phyloP scores from a whole-genome alignment of 441 rosid species.

The Gossypium davidsonii region DNA sequence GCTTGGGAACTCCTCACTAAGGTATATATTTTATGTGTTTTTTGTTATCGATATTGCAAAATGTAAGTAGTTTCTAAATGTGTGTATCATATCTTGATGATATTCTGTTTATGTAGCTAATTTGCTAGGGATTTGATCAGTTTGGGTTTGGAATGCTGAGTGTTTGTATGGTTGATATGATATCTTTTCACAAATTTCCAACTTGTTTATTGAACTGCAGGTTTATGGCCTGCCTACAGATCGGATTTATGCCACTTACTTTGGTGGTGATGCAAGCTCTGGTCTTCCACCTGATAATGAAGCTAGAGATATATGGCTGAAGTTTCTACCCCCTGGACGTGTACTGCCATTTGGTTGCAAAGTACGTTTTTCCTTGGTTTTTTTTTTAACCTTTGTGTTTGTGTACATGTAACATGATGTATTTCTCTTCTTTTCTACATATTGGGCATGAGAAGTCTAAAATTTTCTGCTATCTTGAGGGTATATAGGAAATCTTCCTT shows the following conservation, averaged over 20 bases:
- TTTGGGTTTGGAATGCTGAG: background rate
- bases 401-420: background rate
- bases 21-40: conserved; percentile 29
- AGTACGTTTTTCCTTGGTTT: conserved; percentile 31
- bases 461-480: background rate
- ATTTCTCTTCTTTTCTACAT: background rate
- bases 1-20: conserved; percentile 90
- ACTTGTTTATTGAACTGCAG: conserved; percentile 26
- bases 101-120: background rate
- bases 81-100: background rate
- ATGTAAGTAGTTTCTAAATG: background rate
- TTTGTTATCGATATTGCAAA: background rate
- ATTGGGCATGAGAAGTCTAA: background rate
- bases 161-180: background rate
- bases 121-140: background rate
- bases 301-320: conserved; percentile 80
- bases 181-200: background rate
- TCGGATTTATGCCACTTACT: conserved; percentile 88
- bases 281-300: conserved; percentile 87
- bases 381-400: background rate
- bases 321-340: conserved; percentile 65
- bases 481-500: background rate
- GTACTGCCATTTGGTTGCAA: conserved; percentile 93
- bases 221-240: conserved; percentile 73
- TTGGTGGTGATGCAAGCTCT: conserved; percentile 87